These are phyloP conservation scores for Acacia concinna DNA, from an alignment of 331 rosid species.

Conservation along the genomic window DNA sequence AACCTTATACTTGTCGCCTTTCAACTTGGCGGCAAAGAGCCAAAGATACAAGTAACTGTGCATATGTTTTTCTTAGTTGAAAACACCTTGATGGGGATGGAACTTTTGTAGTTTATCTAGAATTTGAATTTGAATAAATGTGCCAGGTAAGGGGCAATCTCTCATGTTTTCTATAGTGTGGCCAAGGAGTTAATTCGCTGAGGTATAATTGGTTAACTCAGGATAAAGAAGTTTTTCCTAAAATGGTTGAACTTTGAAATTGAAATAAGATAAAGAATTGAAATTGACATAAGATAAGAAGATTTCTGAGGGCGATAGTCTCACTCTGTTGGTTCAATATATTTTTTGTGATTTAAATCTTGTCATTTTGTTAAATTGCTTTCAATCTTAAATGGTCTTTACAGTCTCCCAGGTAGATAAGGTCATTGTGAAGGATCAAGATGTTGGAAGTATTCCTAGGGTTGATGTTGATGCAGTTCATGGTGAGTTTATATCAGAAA, in stretches of 20 bases:
- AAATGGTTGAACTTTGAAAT: not conserved
- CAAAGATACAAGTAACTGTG: not conserved
- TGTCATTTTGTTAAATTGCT: not conserved
- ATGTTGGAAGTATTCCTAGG: slow-evolving; percentile 31
- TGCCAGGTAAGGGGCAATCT: not conserved
- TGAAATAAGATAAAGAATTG: not conserved
- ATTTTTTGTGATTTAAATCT: not conserved
- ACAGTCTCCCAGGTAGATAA: slow-evolving; percentile 40
- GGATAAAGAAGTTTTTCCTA: not conserved
- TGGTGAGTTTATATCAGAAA: slow-evolving; percentile 31
- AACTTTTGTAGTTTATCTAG: not conserved
- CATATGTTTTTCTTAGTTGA: not conserved
- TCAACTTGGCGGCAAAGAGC: not conserved
- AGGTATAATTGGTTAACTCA: not conserved
- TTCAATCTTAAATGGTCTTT: slow-evolving; percentile 2
- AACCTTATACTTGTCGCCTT: not conserved
- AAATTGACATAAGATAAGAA: not conserved
- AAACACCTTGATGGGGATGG: not conserved
- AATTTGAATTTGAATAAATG: not conserved
- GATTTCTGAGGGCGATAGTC: not conserved
- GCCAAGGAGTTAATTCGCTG: not conserved
- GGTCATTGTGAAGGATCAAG: slow-evolving; percentile 35
- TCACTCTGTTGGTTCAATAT: not conserved
- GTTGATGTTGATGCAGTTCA: slow-evolving; percentile 37
- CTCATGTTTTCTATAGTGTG: not conserved